Evolutionary conservation across 352 stramenopile genomes (phyloP).

Genomic region (Phytophthora hibernalis): DNA sequence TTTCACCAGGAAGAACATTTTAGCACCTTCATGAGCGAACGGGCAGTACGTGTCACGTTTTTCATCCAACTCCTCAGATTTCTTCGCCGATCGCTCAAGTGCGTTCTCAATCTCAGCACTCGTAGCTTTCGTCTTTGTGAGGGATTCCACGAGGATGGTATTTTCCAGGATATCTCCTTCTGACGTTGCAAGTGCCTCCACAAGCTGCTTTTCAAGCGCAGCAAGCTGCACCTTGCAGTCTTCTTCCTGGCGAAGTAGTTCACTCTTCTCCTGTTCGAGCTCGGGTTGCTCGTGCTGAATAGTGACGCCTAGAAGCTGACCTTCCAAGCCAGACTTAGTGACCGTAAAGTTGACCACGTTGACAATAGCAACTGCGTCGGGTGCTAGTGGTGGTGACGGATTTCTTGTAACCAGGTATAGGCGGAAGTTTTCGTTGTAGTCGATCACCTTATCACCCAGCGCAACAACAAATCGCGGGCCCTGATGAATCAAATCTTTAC

Average conservation of each 20-base stretch:
- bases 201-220: conserved; percentile 93
- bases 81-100: conserved; percentile 89
- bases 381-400: conserved; percentile 85
- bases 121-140: conserved; percentile 94
- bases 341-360: conserved; percentile 97
- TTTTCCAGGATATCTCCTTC: conserved; percentile 97
- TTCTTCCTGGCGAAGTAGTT: conserved; percentile 93
- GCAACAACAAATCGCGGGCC: conserved; percentile 92
- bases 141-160: conserved; percentile 92
- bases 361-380: conserved; percentile 90
- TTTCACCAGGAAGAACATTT: conserved; percentile 95
- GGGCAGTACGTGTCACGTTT: conserved; percentile 92
- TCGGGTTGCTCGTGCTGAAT: conserved; percentile 95
- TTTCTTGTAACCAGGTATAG: conserved; percentile 94
- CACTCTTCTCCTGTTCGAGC: conserved; percentile 93
- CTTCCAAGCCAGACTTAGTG: conserved; percentile 93
- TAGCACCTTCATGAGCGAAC: conserved; percentile 90
- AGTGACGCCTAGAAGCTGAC: conserved; percentile 93
- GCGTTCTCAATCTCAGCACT: conserved; percentile 92
- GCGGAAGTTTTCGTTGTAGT: conserved; percentile 96
- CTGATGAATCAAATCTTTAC: conserved; percentile 91
- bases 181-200: conserved; percentile 92
- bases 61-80: conserved; percentile 91
- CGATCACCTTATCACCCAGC: conserved; percentile 93
- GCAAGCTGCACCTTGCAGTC: conserved; percentile 96